Evolutionary conservation across 2,329 filamentous ascomycete genomes (phyloP).

Genomic region (Botrytis medusae): DNA sequence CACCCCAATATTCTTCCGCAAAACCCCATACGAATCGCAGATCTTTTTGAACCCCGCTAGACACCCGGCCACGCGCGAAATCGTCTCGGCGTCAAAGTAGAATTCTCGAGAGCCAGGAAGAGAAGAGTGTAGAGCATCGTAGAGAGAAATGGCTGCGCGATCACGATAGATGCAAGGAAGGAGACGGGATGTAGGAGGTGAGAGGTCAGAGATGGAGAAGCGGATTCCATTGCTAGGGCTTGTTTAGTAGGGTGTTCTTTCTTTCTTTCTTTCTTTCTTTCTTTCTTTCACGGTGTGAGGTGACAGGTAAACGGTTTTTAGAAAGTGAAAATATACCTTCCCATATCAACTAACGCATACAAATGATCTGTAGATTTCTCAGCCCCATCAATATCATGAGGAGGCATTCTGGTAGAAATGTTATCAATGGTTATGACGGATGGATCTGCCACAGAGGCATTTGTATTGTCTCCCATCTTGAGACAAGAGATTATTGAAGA

Average conservation of each 20-base stretch:
- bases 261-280: neutral
- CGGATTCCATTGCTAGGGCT: constrained; percentile 79
- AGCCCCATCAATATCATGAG: constrained; percentile 24
- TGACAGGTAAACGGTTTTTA: too few species aligned
- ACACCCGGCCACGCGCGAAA: constrained; percentile 63
- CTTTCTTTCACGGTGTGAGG: too few species aligned
- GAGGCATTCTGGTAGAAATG: constrained; percentile 34
- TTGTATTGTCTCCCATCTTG: neutral
- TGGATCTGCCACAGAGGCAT: neutral
- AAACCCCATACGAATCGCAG: constrained; percentile 69
- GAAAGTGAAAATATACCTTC: constrained; percentile 37
- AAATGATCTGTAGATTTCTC: constrained; percentile 28
- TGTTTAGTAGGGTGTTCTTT: constrained; percentile 1
- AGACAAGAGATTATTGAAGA: neutral
- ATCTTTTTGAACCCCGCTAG: constrained; percentile 70
- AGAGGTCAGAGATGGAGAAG: constrained; percentile 84
- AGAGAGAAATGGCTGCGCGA: constrained; percentile 79
- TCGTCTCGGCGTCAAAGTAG: constrained; percentile 55
- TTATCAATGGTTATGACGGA: constrained; percentile 38
- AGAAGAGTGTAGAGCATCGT: constrained; percentile 69
- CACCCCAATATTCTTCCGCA: constrained; percentile 63
- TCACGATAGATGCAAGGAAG: constrained; percentile 76
- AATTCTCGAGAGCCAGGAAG: constrained; percentile 38
- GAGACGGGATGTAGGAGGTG: constrained; percentile 67
- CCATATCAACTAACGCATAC: constrained; percentile 41